These are phyloP conservation scores for Exophiala mesophila DNA, from an alignment of 2,329 filamentous ascomycete species.

Conservation along the genomic window DNA sequence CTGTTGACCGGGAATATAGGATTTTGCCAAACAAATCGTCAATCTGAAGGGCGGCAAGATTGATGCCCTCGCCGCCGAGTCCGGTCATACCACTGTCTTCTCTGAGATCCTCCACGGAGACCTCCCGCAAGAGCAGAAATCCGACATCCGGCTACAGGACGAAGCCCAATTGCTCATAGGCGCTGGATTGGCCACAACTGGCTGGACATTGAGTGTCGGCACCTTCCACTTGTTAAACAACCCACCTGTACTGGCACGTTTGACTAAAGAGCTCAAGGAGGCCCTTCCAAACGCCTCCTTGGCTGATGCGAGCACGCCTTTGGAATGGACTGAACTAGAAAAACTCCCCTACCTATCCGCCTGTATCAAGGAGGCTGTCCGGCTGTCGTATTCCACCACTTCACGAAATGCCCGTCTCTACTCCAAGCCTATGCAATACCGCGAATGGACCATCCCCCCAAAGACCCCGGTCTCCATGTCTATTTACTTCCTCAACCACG, in stretches of 20 bases:
- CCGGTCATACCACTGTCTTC: constrained; percentile 25
- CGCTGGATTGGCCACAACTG: constrained; percentile 33
- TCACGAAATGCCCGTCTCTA: background rate
- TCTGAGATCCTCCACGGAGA: constrained; percentile 29
- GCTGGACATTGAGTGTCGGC: constrained; percentile 27
- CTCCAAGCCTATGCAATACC: constrained; percentile 13
- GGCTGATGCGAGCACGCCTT: background rate
- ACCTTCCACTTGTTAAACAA: constrained; percentile 28
- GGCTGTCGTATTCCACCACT: constrained; percentile 32
- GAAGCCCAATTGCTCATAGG: constrained; percentile 30
- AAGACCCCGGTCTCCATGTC: constrained; percentile 36
- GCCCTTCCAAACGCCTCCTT: constrained; percentile 18
- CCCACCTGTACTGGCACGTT: constrained; percentile 13
- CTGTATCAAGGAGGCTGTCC: constrained; percentile 36
- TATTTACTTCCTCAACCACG: constrained; percentile 32
- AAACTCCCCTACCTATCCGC: constrained; percentile 41
- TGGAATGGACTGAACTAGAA: constrained; percentile 33
- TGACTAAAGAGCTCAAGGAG: constrained; percentile 21
- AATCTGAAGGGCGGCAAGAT: constrained; percentile 1
- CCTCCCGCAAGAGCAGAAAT: constrained; percentile 32
- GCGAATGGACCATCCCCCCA: constrained; percentile 29
- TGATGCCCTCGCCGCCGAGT: background rate
- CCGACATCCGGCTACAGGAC: constrained; percentile 29
- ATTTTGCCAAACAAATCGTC: constrained; percentile 2
- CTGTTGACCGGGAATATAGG: background rate